These are phyloP conservation scores for Rhizophora apiculata DNA, from an alignment of 345 rosid genomes.

Conservation along the genomic window DNA sequence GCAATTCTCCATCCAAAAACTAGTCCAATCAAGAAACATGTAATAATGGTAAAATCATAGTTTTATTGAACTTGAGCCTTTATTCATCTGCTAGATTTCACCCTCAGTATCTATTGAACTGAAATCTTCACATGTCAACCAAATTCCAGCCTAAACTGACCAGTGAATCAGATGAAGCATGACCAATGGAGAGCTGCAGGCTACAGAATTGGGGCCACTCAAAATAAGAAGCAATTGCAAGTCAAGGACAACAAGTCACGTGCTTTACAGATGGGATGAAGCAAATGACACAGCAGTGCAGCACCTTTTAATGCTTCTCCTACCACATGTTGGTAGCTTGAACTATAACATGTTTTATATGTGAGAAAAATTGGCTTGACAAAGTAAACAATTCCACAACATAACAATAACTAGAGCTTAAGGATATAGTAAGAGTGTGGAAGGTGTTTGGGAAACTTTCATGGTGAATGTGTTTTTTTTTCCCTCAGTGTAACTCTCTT, in stretches of 20 bases:
- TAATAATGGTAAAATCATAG: slow-evolving; percentile 23
- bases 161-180: too few species aligned
- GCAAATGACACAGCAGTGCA: slow-evolving; percentile 22
- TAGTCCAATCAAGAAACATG: slow-evolving; percentile 7
- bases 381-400: slow-evolving; percentile 1
- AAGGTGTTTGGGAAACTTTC: too few species aligned
- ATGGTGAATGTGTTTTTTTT: too few species aligned
- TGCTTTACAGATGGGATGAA: slow-evolving; percentile 13
- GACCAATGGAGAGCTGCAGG: too few species aligned
- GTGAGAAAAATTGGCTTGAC: slow-evolving; percentile 4
- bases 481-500: too few species aligned
- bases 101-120: neutral
- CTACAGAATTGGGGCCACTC: slow-evolving; percentile 32
- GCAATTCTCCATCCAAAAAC: slow-evolving; percentile 12
- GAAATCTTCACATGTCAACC: too few species aligned
- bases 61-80: slow-evolving; percentile 27
- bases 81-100: slow-evolving; percentile 14
- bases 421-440: too few species aligned
- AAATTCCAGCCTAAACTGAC: too few species aligned
- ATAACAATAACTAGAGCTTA: neutral
- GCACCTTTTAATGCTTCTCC: slow-evolving; percentile 31
- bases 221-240: slow-evolving; percentile 18
- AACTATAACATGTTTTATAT: slow-evolving; percentile 1
- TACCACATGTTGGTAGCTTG: slow-evolving; percentile 22
- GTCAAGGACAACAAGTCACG: slow-evolving; percentile 26